Evolutionary conservation across 2,329 filamentous ascomycete species (phyloP), one percentile per base, ranked within the genome.

Genomic region (Colletotrichum scovillei): DNA sequence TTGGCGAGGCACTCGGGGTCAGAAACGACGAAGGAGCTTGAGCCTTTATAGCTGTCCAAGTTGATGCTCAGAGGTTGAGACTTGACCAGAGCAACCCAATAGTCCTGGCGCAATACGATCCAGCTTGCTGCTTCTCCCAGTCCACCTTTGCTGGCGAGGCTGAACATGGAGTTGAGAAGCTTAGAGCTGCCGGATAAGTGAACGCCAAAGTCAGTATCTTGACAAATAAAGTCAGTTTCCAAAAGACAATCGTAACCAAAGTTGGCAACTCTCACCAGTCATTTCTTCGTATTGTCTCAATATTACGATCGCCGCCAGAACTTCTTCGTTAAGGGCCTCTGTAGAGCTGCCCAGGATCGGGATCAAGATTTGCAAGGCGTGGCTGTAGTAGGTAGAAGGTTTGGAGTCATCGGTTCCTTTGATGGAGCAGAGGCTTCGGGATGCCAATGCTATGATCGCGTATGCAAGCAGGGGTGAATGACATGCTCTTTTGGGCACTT

Each of bases 21-120:
- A 1, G 74, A 68, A 1, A 78, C 78, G 5, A 74, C 28, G 55
- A 80, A 80, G 0, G 78, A 74, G 14, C 68, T 68, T 0, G 79
- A 80, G 9, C 74, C 70, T 5, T 64, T 75, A 65, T 81, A 85
- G n/a, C 79, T 80, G 3, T 79, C 80, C 56, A 86, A 74, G 12
- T 81, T 79, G 28, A 83, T 81, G 16, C 81, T 78, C 59, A 86
- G 46, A 70, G 60, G 83, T 70, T 71, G 80, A 46, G 84, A 84
- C 72, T 82, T 82, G 11, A 82, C 80, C 59, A 86, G 80, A 0
- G 85, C 84, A 26, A 86, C 83, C 71, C 87, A 86, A 7, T 88
- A 81, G 75, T 88, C 86, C 76, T 88, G 86, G 14, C 87, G 81
- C 32, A 87, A 79, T 8, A 86, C 85, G 4, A 87, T 82, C 82